Evolutionary conservation across 1,139 yeast species (phyloP).

Genomic region (Debaryomyces subglobosus): DNA sequence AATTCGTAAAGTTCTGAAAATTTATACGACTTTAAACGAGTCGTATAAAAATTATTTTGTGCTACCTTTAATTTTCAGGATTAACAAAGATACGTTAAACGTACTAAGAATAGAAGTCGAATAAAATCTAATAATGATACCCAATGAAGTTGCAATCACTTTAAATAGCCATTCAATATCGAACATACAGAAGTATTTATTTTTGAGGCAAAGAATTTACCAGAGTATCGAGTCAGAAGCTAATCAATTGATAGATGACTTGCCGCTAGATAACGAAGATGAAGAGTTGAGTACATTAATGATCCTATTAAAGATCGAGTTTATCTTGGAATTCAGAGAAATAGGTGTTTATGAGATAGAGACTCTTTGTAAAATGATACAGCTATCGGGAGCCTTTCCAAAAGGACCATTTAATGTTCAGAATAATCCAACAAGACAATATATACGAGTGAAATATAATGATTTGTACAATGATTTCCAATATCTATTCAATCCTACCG

Average conservation of each 20-base stretch:
- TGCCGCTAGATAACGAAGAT: not conserved
- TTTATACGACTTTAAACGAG: not conserved
- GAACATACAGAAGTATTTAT: not conserved
- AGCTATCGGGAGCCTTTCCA: constrained; percentile 3
- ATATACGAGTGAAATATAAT: constrained; percentile 18
- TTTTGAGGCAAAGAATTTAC: not conserved
- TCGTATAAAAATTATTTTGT: constrained; percentile 4
- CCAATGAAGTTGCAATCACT: not conserved
- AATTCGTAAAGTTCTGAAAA: not conserved
- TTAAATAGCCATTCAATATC: not conserved
- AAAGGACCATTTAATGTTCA: not conserved
- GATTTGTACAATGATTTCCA: constrained; percentile 38
- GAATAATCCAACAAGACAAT: constrained; percentile 5
- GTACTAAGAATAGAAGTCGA: not conserved
- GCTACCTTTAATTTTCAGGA: not conserved
- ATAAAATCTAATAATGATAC: not conserved
- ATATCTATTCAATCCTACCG: constrained; percentile 25
- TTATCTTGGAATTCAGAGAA: not conserved
- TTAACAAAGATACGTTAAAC: not conserved
- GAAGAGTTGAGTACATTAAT: constrained; percentile 7
- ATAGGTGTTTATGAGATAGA: not conserved
- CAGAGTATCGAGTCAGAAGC: not conserved
- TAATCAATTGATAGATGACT: not conserved
- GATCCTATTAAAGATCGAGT: constrained; percentile 5
- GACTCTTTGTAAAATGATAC: not conserved